These are phyloP conservation scores for Hexamita inflata DNA, from an alignment of 208 protist genomes.

Conservation along the genomic window DNA sequence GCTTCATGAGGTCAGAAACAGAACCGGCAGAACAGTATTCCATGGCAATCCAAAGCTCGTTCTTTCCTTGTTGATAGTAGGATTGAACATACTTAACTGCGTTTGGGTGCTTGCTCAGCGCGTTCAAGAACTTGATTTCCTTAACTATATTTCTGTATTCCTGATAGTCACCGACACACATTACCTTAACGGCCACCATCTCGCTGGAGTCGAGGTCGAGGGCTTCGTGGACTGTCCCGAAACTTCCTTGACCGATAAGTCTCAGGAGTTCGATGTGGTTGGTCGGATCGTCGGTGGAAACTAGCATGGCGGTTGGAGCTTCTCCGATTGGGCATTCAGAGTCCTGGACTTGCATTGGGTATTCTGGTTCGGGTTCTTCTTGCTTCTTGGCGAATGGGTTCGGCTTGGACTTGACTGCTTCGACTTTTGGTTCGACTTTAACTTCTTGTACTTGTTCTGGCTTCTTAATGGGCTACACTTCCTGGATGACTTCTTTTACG, in stretches of 20 bases:
- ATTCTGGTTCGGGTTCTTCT: no score
- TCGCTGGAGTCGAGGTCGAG: conserved; percentile 3
- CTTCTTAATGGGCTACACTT: no score
- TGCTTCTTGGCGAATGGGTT: no score
- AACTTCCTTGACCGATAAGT: conserved; percentile 45
- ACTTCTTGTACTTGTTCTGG: no score
- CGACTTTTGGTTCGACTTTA: no score
- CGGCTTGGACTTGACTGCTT: no score
- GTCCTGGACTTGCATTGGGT: no score
- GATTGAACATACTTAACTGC: conserved; percentile 50
- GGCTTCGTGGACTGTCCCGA: conserved; percentile 49
- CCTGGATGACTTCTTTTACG: no score
- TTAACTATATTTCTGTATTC: conserved; percentile 35
- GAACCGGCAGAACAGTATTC: conserved; percentile 53
- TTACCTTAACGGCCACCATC: conserved; percentile 50
- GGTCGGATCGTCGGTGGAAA: no score
- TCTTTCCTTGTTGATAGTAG: conserved; percentile 29
- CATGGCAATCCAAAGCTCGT: conserved; percentile 53
- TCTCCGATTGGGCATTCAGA: no score
- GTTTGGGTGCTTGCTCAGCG: conserved; percentile 37
- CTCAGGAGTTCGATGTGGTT: conserved; percentile 42
- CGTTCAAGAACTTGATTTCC: conserved; percentile 49
- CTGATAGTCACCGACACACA: conserved; percentile 25
- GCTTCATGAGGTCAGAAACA: conserved; percentile 60
- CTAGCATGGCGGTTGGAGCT: no score